phyloP scores from a whole-genome alignment of 169 alveolate species.

The Cyclospora cayetanensis region DNA sequence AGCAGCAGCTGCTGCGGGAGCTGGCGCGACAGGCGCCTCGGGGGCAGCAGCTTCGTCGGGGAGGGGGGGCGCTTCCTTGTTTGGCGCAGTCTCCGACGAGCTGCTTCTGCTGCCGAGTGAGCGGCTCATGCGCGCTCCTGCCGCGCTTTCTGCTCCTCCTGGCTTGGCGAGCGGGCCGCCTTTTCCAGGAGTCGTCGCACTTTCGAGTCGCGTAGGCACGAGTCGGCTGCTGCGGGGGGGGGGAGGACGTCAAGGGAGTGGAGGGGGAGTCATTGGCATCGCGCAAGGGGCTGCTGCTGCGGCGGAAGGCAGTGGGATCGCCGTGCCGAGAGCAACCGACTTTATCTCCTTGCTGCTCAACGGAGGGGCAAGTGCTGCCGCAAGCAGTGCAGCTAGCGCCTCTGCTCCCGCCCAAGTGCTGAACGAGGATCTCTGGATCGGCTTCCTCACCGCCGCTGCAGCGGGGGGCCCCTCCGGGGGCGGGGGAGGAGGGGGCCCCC shows the following conservation, averaged over 20 bases:
- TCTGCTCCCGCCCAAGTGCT: conserved; percentile 1
- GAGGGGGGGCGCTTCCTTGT: neutral
- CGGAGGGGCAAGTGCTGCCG: neutral
- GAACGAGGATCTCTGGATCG: conserved; percentile 22
- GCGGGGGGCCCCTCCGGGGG: too few species aligned
- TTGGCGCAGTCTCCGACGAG: conserved; percentile 5
- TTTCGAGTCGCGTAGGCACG: neutral
- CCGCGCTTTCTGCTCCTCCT: neutral
- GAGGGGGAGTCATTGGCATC: neutral
- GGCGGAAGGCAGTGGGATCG: neutral
- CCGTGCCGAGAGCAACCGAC: neutral
- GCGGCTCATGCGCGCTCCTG: conserved; percentile 21
- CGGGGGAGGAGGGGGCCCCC: neutral
- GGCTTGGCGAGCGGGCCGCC: neutral
- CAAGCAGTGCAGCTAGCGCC: neutral
- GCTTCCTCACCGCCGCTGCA: conserved; percentile 20
- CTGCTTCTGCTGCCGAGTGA: conserved; percentile 60
- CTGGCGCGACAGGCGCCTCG: too few species aligned
- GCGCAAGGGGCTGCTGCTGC: neutral
- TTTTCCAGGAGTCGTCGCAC: neutral
- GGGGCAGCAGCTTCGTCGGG: conserved; percentile 33
- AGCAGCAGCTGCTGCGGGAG: neutral
- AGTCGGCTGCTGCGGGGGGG: too few species aligned
- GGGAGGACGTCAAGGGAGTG: too few species aligned
- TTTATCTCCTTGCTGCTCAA: neutral